Evolutionary conservation across 331 rosid genomes (phyloP).

Genomic region (Phaseolus coccineus): DNA sequence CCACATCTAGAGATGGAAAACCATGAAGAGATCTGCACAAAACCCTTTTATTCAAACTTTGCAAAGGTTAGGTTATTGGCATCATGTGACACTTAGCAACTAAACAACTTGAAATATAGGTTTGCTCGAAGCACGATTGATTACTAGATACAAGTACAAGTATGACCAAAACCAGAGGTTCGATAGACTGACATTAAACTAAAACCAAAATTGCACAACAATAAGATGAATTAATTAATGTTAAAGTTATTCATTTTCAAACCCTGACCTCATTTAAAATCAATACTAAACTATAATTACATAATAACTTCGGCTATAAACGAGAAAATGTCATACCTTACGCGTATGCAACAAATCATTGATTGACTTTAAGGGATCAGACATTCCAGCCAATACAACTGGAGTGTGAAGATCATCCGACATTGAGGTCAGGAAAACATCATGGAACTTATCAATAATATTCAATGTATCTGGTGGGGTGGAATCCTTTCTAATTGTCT

Average conservation of each 20-base stretch:
- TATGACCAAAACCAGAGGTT: constrained; percentile 16
- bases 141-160: background rate
- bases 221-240: background rate
- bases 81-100: constrained; percentile 9
- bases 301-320: constrained; percentile 2
- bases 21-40: constrained; percentile 4
- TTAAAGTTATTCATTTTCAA: background rate
- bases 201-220: constrained; percentile 5
- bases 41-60: constrained; percentile 8
- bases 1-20: constrained; percentile 9
- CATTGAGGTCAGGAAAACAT: constrained; percentile 76
- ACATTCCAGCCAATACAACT: constrained; percentile 79
- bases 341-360: constrained; percentile 92
- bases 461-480: constrained; percentile 61
- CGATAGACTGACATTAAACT: constrained; percentile 17
- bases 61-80: background rate
- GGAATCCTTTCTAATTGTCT: constrained; percentile 59
- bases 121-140: constrained; percentile 1
- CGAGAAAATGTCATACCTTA: constrained; percentile 59
- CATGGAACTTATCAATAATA: constrained; percentile 59
- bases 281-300: constrained; percentile 4
- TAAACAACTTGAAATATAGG: background rate
- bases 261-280: constrained; percentile 28
- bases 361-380: constrained; percentile 85
- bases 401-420: constrained; percentile 94